A percentile compares a stretch with the other conserved stretches of the same genome.
Conservation (phyloP, 345 rosid species). For the Linum trigynum region DNA sequence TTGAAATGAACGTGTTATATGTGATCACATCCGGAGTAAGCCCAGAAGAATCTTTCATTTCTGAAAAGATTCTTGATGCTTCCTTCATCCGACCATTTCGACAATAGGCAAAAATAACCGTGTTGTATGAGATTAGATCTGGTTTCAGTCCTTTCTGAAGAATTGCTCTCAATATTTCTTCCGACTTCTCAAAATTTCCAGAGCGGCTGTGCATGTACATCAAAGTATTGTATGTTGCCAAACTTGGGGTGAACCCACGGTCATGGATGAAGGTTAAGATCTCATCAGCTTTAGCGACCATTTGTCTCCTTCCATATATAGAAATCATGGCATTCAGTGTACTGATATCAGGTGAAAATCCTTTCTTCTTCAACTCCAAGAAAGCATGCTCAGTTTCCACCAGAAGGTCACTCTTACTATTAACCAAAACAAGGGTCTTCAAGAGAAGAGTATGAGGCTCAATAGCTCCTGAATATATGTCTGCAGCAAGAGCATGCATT, state of each 20-base stretch:
- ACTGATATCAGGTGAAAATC: constrained; percentile 57
- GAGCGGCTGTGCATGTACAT: constrained; percentile 89
- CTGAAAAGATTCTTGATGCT: constrained; percentile 64
- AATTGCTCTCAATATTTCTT: constrained; percentile 57
- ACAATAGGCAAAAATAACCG: constrained; percentile 77
- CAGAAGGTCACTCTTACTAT: constrained; percentile 72
- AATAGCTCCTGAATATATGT: constrained; percentile 63
- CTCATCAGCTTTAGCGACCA: constrained; percentile 58
- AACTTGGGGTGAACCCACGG: constrained; percentile 61
- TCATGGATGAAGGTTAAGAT: constrained; percentile 71
- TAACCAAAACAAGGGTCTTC: constrained; percentile 81
- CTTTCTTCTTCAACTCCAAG: constrained; percentile 54
- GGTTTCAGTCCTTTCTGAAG: constrained; percentile 66
- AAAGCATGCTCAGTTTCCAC: constrained; percentile 74
- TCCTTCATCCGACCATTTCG: constrained; percentile 85
- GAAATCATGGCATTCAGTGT: constrained; percentile 90
- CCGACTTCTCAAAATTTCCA: constrained; percentile 53
- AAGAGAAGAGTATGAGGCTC: constrained; percentile 69
- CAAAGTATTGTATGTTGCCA: constrained; percentile 81
- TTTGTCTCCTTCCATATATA: constrained; percentile 80
- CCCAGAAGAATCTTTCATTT: constrained; percentile 55
- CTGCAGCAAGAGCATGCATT: constrained; percentile 70
- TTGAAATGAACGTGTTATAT: constrained; percentile 70
- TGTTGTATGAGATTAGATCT: constrained; percentile 83
- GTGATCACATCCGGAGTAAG: constrained; percentile 74